A percentile compares a stretch with the other conserved stretches of the same genome.
phyloP scores from a whole-genome alignment of 768 basidiomycete species.

The Mycena olivaceomarginata region DNA sequence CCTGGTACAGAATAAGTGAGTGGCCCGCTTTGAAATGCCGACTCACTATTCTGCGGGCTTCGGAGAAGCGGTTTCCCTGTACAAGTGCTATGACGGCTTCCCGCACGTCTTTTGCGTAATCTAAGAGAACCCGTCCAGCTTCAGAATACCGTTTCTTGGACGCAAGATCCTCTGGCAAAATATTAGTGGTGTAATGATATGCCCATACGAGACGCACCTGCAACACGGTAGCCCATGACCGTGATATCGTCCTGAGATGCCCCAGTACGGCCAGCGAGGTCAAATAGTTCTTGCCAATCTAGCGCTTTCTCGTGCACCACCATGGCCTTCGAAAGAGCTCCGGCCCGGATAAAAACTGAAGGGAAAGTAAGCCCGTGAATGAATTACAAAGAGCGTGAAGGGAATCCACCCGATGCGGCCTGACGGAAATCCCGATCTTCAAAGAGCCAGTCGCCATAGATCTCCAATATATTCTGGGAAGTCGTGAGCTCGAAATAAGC shows the following conservation, averaged over 20 bases:
- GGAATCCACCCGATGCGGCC: conserved; percentile 82
- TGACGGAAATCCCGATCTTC: conserved; percentile 89
- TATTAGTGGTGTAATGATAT: not conserved
- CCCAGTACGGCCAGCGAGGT: conserved; percentile 76
- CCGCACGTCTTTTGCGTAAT: conserved; percentile 88
- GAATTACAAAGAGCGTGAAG: not conserved
- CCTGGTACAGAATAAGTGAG: conserved; percentile 63
- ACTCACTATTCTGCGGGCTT: conserved; percentile 89
- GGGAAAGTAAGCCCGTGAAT: conserved; percentile 22
- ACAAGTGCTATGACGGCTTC: conserved; percentile 86
- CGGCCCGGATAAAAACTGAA: conserved; percentile 85
- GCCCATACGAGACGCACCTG: conserved; percentile 71
- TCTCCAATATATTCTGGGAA: conserved; percentile 76
- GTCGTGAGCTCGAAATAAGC: conserved; percentile 31
- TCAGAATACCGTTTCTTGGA: conserved; percentile 89
- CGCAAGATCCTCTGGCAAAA: conserved; percentile 81
- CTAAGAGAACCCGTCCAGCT: conserved; percentile 87
- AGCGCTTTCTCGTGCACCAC: conserved; percentile 91
- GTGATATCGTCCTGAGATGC: conserved; percentile 73
- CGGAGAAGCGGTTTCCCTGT: conserved; percentile 89
- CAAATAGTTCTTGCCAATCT: conserved; percentile 95
- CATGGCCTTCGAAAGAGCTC: conserved; percentile 83
- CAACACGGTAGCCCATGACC: conserved; percentile 84
- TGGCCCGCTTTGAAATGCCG: conserved; percentile 9
- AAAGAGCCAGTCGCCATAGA: conserved; percentile 93